Evolutionary conservation across 1,139 yeast species (phyloP), one percentile per base, ranked within the genome.

Genomic region (Pichia sp.): DNA sequence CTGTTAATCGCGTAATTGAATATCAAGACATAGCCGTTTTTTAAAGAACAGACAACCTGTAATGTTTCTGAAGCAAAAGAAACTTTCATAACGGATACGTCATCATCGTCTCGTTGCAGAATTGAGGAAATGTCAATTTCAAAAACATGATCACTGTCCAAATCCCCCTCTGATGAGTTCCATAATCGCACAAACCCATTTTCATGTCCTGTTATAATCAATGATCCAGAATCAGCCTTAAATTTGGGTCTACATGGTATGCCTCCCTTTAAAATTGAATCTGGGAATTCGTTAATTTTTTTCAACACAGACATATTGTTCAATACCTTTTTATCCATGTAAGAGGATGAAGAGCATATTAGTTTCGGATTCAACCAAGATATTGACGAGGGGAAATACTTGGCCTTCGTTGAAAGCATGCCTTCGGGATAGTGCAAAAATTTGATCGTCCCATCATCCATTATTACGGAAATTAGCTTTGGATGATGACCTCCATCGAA

Each of bases 111-210:
- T 40, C 55, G 53, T 35, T 53, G 51, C 33, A 79, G 55, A 4
- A 78, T 71, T 36, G 67, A 66, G 1, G 75, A 64, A 31, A 79
- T 65, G 52, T 74, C 72, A 35, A 80, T 69, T 51, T 78, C 83
- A 52, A 80, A 65, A 2, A 76, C 78, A 6, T 72, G 66, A n/a
- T 77, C 68, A 42, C 81, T 87, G 49, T 74, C 82, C 23, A 78
- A 65, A 54, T 85, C 95, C 29, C 85, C 85, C 50, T 81, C 78
- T 0, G 95, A 79, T 1, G 88, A 81, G 62, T 90, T 96, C 73
- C 86, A 80, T 27, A 92, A 62, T 51, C 95, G 72, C 0, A 92
- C 79, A 27, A 77, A 71, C 0, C 97, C 97, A 56, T 82, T 80
- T 35, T 75, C 74, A 60, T 87, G 97, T 1, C 97, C 97, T 0